Evolutionary conservation across 1,139 yeast species (phyloP), one percentile per base, ranked within the genome.

Genomic region (Geotrichum macrosporum): DNA sequence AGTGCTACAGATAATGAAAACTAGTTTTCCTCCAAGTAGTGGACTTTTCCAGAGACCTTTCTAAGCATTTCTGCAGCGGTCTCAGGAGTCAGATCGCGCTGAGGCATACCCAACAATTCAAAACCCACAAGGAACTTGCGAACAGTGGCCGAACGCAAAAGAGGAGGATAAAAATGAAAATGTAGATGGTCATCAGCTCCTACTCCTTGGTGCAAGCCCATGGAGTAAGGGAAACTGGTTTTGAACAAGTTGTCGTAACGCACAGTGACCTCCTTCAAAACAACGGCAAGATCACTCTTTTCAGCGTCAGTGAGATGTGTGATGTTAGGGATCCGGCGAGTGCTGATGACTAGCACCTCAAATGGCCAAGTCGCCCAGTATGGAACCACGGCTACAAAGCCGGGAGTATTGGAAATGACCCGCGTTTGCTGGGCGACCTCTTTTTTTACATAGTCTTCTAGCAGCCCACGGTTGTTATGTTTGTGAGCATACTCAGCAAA

Each of bases 301-400:
- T 82, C 80, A 51, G 69, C 65, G 3, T 66, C 71, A 22, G 65
- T 66, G 55, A 83, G 75, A 30, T 77, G 77, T 31, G 66, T 65
- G 18, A 81, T 61, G 21, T 81, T 76, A 30, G 73, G 66, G 48
- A 80, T 67, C 52, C 79, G 81, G 31, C 69, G 66, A 57, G 78
- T 77, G 20, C 86, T 62, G 8, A 82, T 66, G 34, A 83, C 69
- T 65, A 83, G 67, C 5, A 85, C 78, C 64, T 83, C 88, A 62
- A 81, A 83, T 5, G 92, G 92, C 89, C 92, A 83, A 41, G 80
- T 72, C 3, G 89, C 92, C 92, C 92, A 83, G 65, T 78, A 83
- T 41, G 92, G 89, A 12, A 83, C 87, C 13, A 82, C 79, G n/a
- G 76, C 84, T 32, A 82, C 59, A 55, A 83, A 83, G 1, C 79